Percentiles rank a stretch among this genome's conserved stretches.
Evolutionary conservation across 345 rosid genomes (phyloP).

Genomic region (Euclidium syriacum): DNA sequence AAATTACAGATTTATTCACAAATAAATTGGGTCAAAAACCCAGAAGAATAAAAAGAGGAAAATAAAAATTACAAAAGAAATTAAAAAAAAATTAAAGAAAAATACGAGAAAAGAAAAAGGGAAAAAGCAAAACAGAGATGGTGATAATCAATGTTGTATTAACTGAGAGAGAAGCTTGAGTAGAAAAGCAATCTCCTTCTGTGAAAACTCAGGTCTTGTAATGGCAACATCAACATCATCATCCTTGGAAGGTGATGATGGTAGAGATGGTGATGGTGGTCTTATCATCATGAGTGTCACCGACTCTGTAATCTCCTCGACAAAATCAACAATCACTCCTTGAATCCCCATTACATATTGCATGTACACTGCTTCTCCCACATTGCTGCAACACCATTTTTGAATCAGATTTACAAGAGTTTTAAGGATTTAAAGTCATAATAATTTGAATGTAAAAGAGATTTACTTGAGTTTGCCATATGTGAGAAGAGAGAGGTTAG

Average conservation of each 20-base stretch:
- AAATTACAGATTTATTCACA: constrained; percentile 17
- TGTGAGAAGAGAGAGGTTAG: constrained; percentile 74
- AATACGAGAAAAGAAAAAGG: neutral
- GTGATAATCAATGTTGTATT: constrained; percentile 44
- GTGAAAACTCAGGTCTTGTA: constrained; percentile 61
- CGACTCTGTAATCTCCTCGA: constrained; percentile 66
- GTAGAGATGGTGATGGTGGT: constrained; percentile 12
- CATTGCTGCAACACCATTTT: constrained; percentile 45
- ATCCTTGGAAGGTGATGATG: constrained; percentile 24
- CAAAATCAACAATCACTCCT: constrained; percentile 86
- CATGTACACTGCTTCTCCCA: constrained; percentile 88
- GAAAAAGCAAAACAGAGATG: neutral
- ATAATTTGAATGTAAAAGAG: neutral
- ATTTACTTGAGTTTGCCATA: constrained; percentile 75
- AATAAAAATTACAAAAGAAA: neutral
- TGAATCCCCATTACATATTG: constrained; percentile 90
- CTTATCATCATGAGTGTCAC: constrained; percentile 45
- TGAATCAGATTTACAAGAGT: too few species aligned
- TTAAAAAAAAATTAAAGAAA: neutral
- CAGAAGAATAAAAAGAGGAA: neutral
- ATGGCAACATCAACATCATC: constrained; percentile 20
- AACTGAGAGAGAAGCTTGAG: constrained; percentile 81
- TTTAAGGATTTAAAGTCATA: neutral
- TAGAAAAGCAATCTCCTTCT: constrained; percentile 73
- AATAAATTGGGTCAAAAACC: neutral